Percentiles rank a stretch among this genome's conserved stretches.
phyloP scores from a whole-genome alignment of 2,329 filamentous ascomycete species.

The Fusarium sp. region DNA sequence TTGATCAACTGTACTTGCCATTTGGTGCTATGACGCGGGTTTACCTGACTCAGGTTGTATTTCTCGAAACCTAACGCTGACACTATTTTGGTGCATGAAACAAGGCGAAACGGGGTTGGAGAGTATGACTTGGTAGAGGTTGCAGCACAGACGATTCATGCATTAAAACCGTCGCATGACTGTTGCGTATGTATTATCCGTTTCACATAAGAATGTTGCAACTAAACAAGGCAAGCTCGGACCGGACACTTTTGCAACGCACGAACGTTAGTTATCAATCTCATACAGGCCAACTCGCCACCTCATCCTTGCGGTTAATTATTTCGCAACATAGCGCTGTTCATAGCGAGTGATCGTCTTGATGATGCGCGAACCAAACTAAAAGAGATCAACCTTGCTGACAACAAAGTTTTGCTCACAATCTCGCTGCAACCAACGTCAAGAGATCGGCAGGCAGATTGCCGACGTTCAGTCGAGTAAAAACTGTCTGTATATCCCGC shows the following conservation, averaged over 20 bases:
- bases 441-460: too few species aligned
- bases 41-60: background rate
- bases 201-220: conserved; percentile 6
- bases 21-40: too few species aligned
- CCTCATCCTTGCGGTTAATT: background rate
- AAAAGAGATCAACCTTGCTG: background rate
- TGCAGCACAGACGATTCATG: background rate
- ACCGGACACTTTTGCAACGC: background rate
- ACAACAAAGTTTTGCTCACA: background rate
- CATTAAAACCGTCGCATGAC: background rate
- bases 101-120: background rate
- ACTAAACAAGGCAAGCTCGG: background rate
- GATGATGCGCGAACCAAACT: too few species aligned
- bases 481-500: background rate
- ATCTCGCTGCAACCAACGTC: too few species aligned
- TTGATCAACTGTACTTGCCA: background rate
- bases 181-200: conserved; percentile 7
- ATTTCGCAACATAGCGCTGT: background rate
- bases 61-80: background rate
- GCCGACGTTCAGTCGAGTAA: too few species aligned
- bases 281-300: background rate
- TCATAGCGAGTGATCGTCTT: too few species aligned
- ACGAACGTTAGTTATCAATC: background rate
- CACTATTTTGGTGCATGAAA: background rate
- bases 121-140: background rate